Evolutionary conservation across 768 basidiomycete species (phyloP), one percentile per base, ranked within the genome.

Genomic region (Boletus huronensis): DNA sequence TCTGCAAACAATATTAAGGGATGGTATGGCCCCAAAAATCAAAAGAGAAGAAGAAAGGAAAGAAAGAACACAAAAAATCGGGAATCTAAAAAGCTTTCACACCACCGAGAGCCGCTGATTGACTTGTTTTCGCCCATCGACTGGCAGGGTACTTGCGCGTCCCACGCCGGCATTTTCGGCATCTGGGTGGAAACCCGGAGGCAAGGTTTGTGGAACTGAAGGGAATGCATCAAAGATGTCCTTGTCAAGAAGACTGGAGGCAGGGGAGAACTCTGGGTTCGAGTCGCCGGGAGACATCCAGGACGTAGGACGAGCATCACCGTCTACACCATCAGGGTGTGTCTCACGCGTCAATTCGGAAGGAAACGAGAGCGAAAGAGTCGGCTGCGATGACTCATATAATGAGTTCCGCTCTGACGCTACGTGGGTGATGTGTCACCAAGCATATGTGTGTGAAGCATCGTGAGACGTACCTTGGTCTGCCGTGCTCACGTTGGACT

Each of bases 211-310:
- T 2, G 88, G 87, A 6, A 89, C 87, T 32, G 80, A 79, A 23
- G 88, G 88, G 69, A 90, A 89, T 7, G 85, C 79, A 54, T 88
- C 87, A 58, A 84, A 87, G 23, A 87, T 70, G 11, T 80, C 80
- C 56, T 74, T 73, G 63, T 85, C 84, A 40, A 88, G 79, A 25
- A 62, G 31, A 59, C 70, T 70, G 2, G 69, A 58, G 0, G 61
- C 43, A 16, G 68, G 47, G 72, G 82, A 57, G 75, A 82, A 58
- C 74, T 72, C 55, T 65, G 72, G 41, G 53, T 63, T 75, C 3
- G 76, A 74, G 35, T 75, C 68, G 65, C 17, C 71, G 52, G 29
- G 79, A 69, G 80, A 83, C 53, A 74, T 68, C 77, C 79, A 80
- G 3, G 83, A 82, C 5, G 66, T 57, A 0, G 77, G 76, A 11